These are phyloP conservation scores for Chytriomyces confervae DNA, from an alignment of 192 early-diverging fungal genomes.

Conservation along the genomic window DNA sequence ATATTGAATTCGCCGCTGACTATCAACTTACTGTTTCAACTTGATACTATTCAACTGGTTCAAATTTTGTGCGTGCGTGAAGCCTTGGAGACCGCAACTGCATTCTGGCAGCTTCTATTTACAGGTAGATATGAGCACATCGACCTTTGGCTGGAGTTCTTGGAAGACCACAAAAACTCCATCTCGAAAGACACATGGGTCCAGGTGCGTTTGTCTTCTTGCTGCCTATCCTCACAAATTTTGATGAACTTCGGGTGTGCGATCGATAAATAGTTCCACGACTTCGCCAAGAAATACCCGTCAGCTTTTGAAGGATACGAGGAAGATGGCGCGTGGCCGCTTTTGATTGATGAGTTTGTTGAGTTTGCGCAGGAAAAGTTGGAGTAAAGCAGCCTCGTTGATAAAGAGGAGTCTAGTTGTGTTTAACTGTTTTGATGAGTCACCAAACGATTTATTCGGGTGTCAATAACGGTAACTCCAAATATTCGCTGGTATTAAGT, in stretches of 20 bases:
- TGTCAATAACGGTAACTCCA: too few species aligned
- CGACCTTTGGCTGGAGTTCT: conserved; percentile 72
- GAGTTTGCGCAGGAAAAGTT: conserved; percentile 40
- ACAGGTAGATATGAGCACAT: conserved; percentile 63
- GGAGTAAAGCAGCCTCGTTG: background rate
- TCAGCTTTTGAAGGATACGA: conserved; percentile 72
- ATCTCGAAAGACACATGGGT: conserved; percentile 87
- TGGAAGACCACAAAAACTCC: conserved; percentile 74
- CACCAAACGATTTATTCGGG: background rate
- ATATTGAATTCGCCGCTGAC: background rate
- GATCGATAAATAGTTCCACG: conserved; percentile 64
- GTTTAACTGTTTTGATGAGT: background rate
- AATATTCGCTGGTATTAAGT: too few species aligned
- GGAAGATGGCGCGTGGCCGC: conserved; percentile 83
- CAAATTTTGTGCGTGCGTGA: background rate
- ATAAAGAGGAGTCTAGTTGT: background rate
- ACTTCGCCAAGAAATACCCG: conserved; percentile 69
- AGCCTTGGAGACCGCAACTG: conserved; percentile 78
- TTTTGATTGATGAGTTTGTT: conserved; percentile 77
- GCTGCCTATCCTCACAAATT: background rate
- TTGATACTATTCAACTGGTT: background rate
- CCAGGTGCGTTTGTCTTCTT: conserved; percentile 54
- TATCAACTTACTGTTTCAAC: conserved; percentile 8
- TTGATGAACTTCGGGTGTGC: too few species aligned
- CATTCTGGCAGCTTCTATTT: conserved; percentile 76